Evolutionary conservation across 176 grass and related monocot species (phyloP), one percentile per base, ranked within the genome.

Genomic region (Thalia dealbata): DNA sequence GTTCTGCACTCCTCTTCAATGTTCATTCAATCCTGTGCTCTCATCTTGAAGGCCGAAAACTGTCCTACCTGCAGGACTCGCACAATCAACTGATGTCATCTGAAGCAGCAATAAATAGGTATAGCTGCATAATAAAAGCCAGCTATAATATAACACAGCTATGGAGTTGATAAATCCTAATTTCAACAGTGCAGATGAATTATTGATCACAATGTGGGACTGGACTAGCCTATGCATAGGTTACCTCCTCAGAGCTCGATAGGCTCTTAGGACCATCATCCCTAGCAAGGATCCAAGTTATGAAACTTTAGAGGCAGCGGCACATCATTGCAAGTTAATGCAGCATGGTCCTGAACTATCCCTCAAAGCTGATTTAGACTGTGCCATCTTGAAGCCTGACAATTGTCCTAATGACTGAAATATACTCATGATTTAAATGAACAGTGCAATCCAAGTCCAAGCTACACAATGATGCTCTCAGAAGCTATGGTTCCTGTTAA

Each of bases 141-240:
- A 43, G 35, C 35, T 38, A 38, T 38, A 38, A 38, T 38, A 38
- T 38, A 2, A 38, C 32, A 4, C 19, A 43, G 35, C 35, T 42
- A 19, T 42, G 30, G 9, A 67, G 64, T 67, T 67, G 32, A 18
- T 67, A 43, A 67, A 29, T 42, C 64, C 18, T 42, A 67, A 14
- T 67, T 42, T 64, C 16, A 67, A 67, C 64, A 67, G 30, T 67
- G 16, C 30, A 43, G 64, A 10, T 67, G 64, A 67, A 67, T 67
- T 42, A 67, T 67, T 67, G 30, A 28, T 6, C 8, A 28, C 35
- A 42, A 67, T 16, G 64, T 67, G 32, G 32, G 30, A n/a, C 19
- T 67, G 64, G 2, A 67, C 18, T 42, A n/a, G 7, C 64, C 64
- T 67, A 67, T 42, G 16, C 9, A n/a, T 42, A 42, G 35, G 24